Evolutionary conservation across 75 land plant genomes (phyloP), one percentile per base, ranked within the genome.

Genomic region (Azolla pinnata): DNA sequence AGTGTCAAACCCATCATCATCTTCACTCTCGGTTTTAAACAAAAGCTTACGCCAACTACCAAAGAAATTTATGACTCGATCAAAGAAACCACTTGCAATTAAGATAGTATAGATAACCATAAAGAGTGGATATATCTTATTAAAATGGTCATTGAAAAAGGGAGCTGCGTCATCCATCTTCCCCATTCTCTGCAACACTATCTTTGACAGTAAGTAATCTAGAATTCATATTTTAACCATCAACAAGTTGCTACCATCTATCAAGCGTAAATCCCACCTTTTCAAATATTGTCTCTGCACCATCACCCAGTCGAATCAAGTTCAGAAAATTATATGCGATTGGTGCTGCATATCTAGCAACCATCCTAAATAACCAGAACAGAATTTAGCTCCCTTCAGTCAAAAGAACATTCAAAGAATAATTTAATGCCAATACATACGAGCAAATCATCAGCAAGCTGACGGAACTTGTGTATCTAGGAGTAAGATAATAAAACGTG

Each of bases 131-230:
- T 89, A 95, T 21, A 86, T 80, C 64, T 52, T 88, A 64, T 88
- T 88, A 64, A 93, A 93, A 4, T 78, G 67, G 50, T 62, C 49
- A 9, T 83, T 81, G 65, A 88, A 84, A 61, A 90, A 83, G 19
- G 86, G 84, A 50, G 85, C 87, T 54, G 87, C 88, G 29, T 64
- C 74, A 59, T 85, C 90, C 67, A 90, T 90, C 20, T 73, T 82
- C 31, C 93, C 97, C 97, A 92, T 92, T 48, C 82, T 79, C 97
- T 92, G 95, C 85, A 83, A 14, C n/a, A n/a, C n/a, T n/a, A n/a
- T n/a, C n/a, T n/a, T n/a, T n/a, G n/a, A n/a, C n/a, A n/a, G n/a
- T n/a, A n/a, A n/a, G n/a, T n/a, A n/a, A n/a, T n/a, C n/a, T n/a
- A n/a, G n/a, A n/a, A n/a, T n/a, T n/a, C n/a, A n/a, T n/a, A n/a